These are phyloP conservation scores for Chaetomiaceae sp. DNA, from an alignment of 2,329 filamentous ascomycete genomes.

Conservation along the genomic window DNA sequence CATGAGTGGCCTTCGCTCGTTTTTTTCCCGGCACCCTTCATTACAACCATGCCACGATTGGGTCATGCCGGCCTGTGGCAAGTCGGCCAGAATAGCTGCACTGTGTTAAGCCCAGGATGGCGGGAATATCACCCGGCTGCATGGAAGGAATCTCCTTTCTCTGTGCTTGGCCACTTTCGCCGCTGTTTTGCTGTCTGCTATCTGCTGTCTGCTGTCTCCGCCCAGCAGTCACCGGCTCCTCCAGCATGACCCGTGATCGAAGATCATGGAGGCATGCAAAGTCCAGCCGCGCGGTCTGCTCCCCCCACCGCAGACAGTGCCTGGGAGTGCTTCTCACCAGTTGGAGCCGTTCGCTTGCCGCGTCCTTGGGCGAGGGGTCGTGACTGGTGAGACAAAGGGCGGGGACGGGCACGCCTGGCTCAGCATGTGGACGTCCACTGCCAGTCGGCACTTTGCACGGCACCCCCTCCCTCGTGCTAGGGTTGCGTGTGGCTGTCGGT, in stretches of 20 bases:
- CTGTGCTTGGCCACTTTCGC: too few relatives aligned
- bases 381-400: constrained; percentile 11
- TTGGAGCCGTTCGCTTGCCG: background rate
- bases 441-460: constrained; percentile 8
- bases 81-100: background rate
- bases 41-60: background rate
- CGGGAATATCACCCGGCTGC: background rate
- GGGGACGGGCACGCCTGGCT: background rate
- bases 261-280: too few relatives aligned
- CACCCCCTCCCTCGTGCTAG: background rate
- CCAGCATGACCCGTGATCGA: background rate
- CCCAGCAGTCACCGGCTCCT: background rate
- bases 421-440: background rate
- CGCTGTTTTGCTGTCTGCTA: too few relatives aligned
- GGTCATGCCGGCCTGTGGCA: constrained; percentile 7
- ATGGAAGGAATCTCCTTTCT: background rate
- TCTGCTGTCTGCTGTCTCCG: too few relatives aligned
- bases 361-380: constrained; percentile 1
- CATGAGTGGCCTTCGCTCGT: background rate
- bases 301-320: too few relatives aligned
- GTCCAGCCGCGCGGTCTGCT: constrained; percentile 12
- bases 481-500: background rate
- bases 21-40: background rate
- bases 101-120: background rate
- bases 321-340: too few relatives aligned